Evolutionary conservation across 805 yeast species (phyloP).

Genomic region (Wickerhamomyces canadensis): DNA sequence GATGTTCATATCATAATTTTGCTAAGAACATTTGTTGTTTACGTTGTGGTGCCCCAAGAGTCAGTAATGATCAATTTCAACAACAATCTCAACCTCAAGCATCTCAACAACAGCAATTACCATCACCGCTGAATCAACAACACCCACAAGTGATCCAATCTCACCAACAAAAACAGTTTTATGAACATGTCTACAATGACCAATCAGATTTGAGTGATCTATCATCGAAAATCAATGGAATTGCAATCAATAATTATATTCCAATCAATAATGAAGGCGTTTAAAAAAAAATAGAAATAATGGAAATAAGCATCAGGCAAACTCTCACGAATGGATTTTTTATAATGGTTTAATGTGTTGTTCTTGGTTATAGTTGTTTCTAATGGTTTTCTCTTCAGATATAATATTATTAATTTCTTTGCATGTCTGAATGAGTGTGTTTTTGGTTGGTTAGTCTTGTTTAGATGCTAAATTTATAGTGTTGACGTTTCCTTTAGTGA

Average conservation of each 20-base stretch:
- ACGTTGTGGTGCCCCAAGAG: conserved; percentile 78
- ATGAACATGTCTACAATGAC: neutral
- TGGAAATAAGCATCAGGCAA: no score
- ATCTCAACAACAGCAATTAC: conserved; percentile 6
- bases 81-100: conserved; percentile 5
- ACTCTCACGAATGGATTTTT: no score
- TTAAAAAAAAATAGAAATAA: neutral
- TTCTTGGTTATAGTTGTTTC: no score
- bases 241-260: conserved; percentile 13
- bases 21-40: conserved; percentile 85
- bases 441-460: no score
- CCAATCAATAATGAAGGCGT: no score
- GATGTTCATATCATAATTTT: conserved; percentile 84
- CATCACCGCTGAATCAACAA: conserved; percentile 5
- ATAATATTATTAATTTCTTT: no score
- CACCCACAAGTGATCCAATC: conserved; percentile 1
- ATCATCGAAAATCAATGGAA: conserved; percentile 16
- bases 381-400: no score
- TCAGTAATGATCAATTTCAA: conserved; percentile 5
- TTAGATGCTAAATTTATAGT: no score
- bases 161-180: conserved; percentile 7
- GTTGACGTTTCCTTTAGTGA: no score
- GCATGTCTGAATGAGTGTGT: no score
- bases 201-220: conserved; percentile 11
- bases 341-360: neutral